phyloP scores from a whole-genome alignment of 495 filamentous ascomycete genomes.

The Penicillium goetzii region DNA sequence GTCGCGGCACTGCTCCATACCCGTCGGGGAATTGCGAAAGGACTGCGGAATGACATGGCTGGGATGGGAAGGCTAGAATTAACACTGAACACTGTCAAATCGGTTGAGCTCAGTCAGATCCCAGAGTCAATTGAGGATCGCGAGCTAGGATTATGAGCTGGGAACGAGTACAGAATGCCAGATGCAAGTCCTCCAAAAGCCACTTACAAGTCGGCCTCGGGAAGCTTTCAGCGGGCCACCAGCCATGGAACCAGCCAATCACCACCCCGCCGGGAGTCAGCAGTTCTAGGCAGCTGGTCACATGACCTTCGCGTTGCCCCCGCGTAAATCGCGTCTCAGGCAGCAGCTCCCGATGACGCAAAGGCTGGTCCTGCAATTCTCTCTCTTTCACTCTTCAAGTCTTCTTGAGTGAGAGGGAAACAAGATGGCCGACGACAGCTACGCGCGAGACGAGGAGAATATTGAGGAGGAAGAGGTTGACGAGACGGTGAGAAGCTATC shows the following conservation, averaged over 20 bases:
- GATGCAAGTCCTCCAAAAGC: neutral
- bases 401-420: neutral
- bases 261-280: conserved; percentile 30
- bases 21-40: conserved; percentile 38
- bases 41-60: conserved; percentile 45
- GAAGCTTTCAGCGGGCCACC: conserved; percentile 6
- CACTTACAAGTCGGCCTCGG: conserved; percentile 6
- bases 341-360: conserved; percentile 22
- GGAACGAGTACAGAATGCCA: neutral
- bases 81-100: neutral
- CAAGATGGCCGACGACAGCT: conserved; percentile 50
- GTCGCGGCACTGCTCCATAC: conserved; percentile 31
- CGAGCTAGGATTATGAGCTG: neutral
- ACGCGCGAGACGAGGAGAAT: conserved; percentile 51
- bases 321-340: conserved; percentile 38
- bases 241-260: conserved; percentile 31
- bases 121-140: neutral
- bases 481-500: conserved; percentile 59
- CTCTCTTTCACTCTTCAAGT: neutral
- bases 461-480: conserved; percentile 72
- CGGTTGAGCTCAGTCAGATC: neutral
- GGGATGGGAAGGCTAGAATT: neutral
- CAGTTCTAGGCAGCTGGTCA: conserved; percentile 35
- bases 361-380: neutral
- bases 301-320: conserved; percentile 46